Base-by-base conservation (phyloP, 441 rosid genomes). In the Mallotus japonicus region DNA sequence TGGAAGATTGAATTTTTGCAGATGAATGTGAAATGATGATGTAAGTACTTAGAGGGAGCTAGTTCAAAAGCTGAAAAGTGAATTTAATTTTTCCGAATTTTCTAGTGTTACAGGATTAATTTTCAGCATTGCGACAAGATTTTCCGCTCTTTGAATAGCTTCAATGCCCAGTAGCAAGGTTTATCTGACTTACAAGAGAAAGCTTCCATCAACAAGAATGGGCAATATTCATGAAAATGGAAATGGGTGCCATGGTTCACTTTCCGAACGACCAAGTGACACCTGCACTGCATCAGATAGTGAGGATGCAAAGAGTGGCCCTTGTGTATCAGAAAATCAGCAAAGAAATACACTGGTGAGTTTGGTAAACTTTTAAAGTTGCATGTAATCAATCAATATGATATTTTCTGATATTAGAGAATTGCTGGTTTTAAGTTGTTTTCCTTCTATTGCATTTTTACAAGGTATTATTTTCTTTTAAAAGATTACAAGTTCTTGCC, bases 131-230 rank as follows among this genome's bases (percentile, higher is more conserved):
- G 62, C 51, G 40, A 46, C 61, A 46, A 53, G 37, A 55, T 47
- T 42, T 70, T 62, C 69, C 46, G 15, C 62, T 71, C 0, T 5
- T 54, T 54, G 10, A 42, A 65, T 70, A 73, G 74, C 65, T 59
- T 61, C 69, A 72, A 84, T 84, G 85, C 78, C 76, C 19, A 73
- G 76, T 70, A 65, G 72, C 66, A 82, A 78, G 80, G 76, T 76
- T 54, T 71, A 71, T 67, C 66, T 82, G 47, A 84, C 87, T 53
- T 84, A 84, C 72, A 82, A 80, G 81, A 76, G 87, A 70, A 84
- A 80, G 80, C 62, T 77, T 28, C 67, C 75, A 57, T 74, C 78
- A 64, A 68, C 67, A 10, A 69, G 76, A 63, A 32, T 66, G 62
- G 53, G 70, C 44, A 56, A 65, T 72, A 67, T 62, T 59, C 50